These are phyloP conservation scores for Dactylonectria macrodidyma DNA, from an alignment of 2,329 filamentous ascomycete genomes.

Conservation along the genomic window DNA sequence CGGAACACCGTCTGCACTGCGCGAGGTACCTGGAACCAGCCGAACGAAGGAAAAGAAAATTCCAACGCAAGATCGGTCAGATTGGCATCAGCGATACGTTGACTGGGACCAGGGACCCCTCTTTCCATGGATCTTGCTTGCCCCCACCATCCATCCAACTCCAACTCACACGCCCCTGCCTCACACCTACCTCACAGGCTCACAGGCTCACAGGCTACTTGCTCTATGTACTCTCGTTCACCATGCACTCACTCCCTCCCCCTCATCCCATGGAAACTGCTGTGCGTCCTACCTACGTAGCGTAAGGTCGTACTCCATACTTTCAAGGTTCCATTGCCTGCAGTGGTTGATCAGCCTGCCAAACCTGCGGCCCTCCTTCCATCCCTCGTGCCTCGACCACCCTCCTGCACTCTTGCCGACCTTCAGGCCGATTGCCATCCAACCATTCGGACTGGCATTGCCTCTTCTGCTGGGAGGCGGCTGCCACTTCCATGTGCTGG, in stretches of 20 bases:
- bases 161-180: slow-evolving; percentile 8
- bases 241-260: too few species aligned
- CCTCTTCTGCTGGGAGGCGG: slow-evolving; percentile 32
- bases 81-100: slow-evolving; percentile 45
- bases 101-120: slow-evolving; percentile 21
- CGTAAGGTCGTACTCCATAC: background rate
- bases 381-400: slow-evolving; percentile 4
- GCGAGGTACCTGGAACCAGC: slow-evolving; percentile 20
- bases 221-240: too few species aligned
- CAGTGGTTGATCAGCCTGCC: slow-evolving; percentile 4
- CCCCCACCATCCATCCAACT: slow-evolving; percentile 39
- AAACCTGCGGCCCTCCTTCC: slow-evolving; percentile 11
- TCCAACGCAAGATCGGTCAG: slow-evolving; percentile 39
- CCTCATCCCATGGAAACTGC: too few species aligned
- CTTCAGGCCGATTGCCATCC: slow-evolving; percentile 12
- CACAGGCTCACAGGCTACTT: background rate
- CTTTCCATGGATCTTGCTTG: slow-evolving; percentile 22
- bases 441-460: slow-evolving; percentile 28
- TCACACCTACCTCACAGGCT: background rate
- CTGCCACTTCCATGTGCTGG: slow-evolving; percentile 28
- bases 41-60: slow-evolving; percentile 42
- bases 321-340: background rate
- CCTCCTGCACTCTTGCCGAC: slow-evolving; percentile 13
- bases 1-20: background rate
- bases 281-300: background rate